Evolutionary conservation across 148 eudicot genomes (phyloP).

Genomic region (Rheum nobile): DNA sequence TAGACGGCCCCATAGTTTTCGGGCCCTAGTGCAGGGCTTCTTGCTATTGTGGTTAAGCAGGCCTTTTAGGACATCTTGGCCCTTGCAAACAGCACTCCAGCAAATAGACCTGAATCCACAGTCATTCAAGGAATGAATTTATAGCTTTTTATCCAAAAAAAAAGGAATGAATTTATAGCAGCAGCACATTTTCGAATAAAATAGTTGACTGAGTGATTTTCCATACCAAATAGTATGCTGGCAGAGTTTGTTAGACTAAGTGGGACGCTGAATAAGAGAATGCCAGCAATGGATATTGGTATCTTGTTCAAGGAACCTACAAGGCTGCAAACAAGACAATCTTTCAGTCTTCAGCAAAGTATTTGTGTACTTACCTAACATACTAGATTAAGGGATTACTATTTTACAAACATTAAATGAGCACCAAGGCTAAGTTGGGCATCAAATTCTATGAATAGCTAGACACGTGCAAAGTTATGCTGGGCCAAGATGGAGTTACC

Average conservation of each 20-base stretch:
- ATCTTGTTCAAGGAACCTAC: constrained; percentile 78
- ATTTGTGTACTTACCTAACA: not conserved
- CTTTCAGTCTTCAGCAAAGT: not conserved
- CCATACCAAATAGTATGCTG: constrained; percentile 79
- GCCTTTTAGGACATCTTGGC: constrained; percentile 60
- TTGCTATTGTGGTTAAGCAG: too few species aligned
- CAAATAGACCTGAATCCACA: constrained; percentile 50
- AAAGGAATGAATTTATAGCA: not conserved
- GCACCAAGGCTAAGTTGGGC: not conserved
- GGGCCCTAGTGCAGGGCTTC: too few species aligned
- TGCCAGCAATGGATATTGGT: constrained; percentile 66
- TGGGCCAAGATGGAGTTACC: constrained; percentile 24
- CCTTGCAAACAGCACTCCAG: constrained; percentile 73
- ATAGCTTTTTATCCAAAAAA: too few species aligned
- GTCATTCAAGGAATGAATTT: not conserved
- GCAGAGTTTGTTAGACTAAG: constrained; percentile 47
- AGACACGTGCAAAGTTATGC: not conserved
- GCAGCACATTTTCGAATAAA: not conserved
- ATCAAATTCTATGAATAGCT: not conserved
- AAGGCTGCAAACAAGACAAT: constrained; percentile 26
- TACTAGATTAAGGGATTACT: not conserved
- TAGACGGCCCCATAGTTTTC: too few species aligned
- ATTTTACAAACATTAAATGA: not conserved
- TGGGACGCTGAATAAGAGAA: constrained; percentile 64
- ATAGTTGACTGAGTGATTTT: not conserved